These are phyloP conservation scores for Fusarium torulosum DNA, from an alignment of 2,329 filamentous ascomycete species.

Conservation along the genomic window DNA sequence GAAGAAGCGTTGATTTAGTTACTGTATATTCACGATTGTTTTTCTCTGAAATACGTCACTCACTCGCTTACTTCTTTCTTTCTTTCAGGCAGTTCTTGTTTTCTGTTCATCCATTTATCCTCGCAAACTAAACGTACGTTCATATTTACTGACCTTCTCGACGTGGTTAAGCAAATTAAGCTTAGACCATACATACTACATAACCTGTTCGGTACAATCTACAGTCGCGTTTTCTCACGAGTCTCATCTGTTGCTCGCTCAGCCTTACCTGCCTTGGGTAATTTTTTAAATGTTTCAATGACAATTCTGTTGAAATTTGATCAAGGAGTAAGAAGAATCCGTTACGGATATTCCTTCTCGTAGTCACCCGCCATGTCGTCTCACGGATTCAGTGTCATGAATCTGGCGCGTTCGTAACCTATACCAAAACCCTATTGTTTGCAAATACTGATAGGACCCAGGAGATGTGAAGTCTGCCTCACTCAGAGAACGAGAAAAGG, in stretches of 20 bases:
- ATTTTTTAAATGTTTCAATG: slow-evolving; percentile 8
- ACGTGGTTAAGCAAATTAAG: slow-evolving; percentile 10
- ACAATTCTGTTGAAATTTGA: slow-evolving; percentile 2
- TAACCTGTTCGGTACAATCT: background rate
- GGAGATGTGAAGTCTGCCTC: slow-evolving; percentile 53
- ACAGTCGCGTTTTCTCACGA: slow-evolving; percentile 18
- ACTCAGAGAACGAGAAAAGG: slow-evolving; percentile 56
- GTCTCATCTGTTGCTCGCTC: background rate
- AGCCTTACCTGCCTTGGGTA: background rate
- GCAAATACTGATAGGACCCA: slow-evolving; percentile 40
- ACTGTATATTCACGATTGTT: background rate
- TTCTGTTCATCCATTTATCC: background rate
- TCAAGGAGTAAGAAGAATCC: slow-evolving; percentile 8
- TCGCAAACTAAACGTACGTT: background rate
- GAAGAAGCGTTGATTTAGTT: background rate
- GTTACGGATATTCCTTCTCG: slow-evolving; percentile 4
- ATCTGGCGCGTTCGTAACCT: slow-evolving; percentile 51
- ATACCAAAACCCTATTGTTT: background rate
- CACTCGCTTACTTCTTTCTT: background rate
- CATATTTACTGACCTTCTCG: background rate
- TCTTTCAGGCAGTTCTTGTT: background rate
- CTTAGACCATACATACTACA: slow-evolving; percentile 12
- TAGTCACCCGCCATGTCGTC: slow-evolving; percentile 50
- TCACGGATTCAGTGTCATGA: slow-evolving; percentile 53
- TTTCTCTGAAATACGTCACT: background rate